Evolutionary conservation across 371 early-diverging fungal species (phyloP).

Genomic region (Mucor irregularis): DNA sequence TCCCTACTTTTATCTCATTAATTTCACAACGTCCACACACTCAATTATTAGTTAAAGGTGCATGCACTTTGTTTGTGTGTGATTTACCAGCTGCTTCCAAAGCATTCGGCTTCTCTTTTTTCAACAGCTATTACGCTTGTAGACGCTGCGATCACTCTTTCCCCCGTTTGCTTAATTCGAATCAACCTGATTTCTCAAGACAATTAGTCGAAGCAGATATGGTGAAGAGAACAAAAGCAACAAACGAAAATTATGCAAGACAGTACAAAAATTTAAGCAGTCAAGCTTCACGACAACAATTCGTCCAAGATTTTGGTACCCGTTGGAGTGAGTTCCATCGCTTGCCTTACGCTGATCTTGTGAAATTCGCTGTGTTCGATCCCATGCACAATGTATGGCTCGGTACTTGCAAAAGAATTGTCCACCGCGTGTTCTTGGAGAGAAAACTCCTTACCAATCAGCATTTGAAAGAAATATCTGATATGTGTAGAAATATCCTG

Average conservation of each 20-base stretch:
- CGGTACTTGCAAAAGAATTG: conserved; percentile 1
- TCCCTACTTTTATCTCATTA: no score
- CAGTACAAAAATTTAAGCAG: neutral
- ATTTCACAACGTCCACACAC: no score
- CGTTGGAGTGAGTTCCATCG: neutral
- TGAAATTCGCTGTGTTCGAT: conserved; percentile 2
- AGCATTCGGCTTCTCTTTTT: neutral
- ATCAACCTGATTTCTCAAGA: neutral
- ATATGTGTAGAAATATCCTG: neutral
- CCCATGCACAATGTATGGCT: conserved; percentile 12
- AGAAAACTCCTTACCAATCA: neutral
- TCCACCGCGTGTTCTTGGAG: neutral
- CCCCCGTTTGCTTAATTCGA: neutral
- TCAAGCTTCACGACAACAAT: neutral
- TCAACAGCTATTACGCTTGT: neutral
- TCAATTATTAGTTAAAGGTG: neutral
- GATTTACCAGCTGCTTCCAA: neutral
- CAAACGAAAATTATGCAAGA: neutral
- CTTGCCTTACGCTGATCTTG: conserved; percentile 1
- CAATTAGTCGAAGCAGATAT: neutral
- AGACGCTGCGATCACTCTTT: neutral
- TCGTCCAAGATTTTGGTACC: neutral
- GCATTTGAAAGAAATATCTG: neutral
- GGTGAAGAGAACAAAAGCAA: neutral
- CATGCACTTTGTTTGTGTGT: neutral